Evolutionary conservation across 139 green algal genomes (phyloP), one percentile per base, ranked within the genome.

Genomic region (Picochlorum sp.): DNA sequence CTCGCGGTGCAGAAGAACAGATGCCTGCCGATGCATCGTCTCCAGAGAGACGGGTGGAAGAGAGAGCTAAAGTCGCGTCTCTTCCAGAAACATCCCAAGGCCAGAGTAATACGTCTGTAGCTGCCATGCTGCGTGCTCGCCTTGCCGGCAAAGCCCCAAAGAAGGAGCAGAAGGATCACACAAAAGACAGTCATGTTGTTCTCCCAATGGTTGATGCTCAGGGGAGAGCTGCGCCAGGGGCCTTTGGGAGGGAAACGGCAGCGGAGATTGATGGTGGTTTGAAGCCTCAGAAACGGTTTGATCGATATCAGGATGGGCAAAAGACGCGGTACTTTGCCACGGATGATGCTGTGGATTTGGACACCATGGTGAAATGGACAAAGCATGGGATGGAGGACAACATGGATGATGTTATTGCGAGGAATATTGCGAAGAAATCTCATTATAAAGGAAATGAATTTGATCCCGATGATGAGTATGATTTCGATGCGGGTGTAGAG

Each of bases 401-500:
- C 71, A 77, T 90, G 44, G 91, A 97, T 68, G 46, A 45, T 18
- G 72, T 80, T 21, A 58, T 96, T 52, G 88, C 89, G 1, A 54
- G 59, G 41, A 92, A 88, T 77, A 93, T 97, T 51, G 52, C 74
- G 37, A 58, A 57, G 16, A 72, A 64, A 4, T 49, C 62, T 44
- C 56, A 58, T 16, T 77, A 60, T 52, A 77, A 77, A 59, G 34
- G 50, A 20, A 49, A 23, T 11, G 65, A 77, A 34, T 20, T 69
- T 14, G 65, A 77, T 18, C 85, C 81, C 56, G 92, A 98, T 62
- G 90, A 81, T 26, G 92, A 98, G 79, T 98, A 98, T 76, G 92
- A 98, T 68, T 66, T 87, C 52, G 92, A 98, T 58, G 84, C 67
- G 4, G 90, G 92, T 1, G 66, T 97, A 49, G 86, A 95, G 21